phyloP scores from a whole-genome alignment of 2,329 filamentous ascomycete species.

The Alternaria arbusti region DNA sequence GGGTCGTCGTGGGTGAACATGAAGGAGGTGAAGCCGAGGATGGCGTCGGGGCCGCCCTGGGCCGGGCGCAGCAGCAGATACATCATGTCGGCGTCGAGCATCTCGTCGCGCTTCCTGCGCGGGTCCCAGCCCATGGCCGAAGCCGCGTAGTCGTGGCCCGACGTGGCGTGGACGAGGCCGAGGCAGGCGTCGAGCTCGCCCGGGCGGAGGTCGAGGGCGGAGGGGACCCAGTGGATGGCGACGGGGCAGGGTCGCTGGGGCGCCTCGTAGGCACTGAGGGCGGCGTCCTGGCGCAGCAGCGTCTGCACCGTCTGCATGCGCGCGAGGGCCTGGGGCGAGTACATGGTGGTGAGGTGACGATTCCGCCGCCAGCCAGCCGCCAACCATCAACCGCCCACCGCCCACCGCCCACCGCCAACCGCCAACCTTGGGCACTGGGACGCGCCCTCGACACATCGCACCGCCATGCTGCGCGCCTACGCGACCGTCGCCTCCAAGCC shows the following conservation, averaged over 20 bases:
- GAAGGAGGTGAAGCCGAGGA: slow-evolving; percentile 60
- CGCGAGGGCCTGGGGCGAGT: slow-evolving; percentile 1
- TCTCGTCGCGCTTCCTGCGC: slow-evolving; percentile 67
- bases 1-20: slow-evolving; percentile 72
- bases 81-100: slow-evolving; percentile 70
- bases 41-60: slow-evolving; percentile 1
- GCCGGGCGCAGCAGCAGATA: slow-evolving; percentile 63
- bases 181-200: slow-evolving; percentile 59
- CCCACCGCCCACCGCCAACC: background rate
- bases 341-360: background rate
- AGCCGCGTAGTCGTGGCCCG: slow-evolving; percentile 66
- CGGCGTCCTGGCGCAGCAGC: slow-evolving; percentile 10
- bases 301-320: slow-evolving; percentile 2
- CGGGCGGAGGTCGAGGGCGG: slow-evolving; percentile 39
- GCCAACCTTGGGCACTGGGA: background rate
- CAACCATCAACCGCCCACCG: too few species aligned
- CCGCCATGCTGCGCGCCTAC: slow-evolving; percentile 41
- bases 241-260: slow-evolving; percentile 1
- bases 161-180: slow-evolving; percentile 67
- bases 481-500: slow-evolving; percentile 40
- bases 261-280: slow-evolving; percentile 2
- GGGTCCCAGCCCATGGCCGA: slow-evolving; percentile 71
- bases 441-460: background rate
- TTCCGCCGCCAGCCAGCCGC: background rate
- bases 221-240: slow-evolving; percentile 29